phyloP scores from a whole-genome alignment of 202 grass and related monocot genomes.

The Brachypodium distachyon region DNA sequence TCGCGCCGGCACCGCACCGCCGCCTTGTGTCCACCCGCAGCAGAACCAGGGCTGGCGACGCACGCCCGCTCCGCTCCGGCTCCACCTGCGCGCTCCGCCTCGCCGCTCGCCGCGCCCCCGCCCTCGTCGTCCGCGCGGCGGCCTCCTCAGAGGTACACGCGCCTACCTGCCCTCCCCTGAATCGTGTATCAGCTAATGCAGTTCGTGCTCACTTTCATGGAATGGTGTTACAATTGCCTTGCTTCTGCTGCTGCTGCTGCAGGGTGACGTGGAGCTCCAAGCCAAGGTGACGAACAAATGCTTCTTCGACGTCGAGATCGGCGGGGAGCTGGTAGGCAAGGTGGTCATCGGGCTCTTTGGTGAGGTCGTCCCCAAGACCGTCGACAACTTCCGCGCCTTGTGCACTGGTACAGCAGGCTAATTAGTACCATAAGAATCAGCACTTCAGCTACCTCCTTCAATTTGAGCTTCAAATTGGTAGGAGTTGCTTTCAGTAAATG shows the following conservation, averaged over 20 bases:
- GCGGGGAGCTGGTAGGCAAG: slow-evolving; percentile 35
- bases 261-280: slow-evolving; percentile 37
- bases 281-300: slow-evolving; percentile 49
- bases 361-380: slow-evolving; percentile 45
- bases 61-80: neutral
- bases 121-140: slow-evolving; percentile 25
- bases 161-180: neutral
- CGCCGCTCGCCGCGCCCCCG: neutral
- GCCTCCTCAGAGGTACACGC: slow-evolving; percentile 13
- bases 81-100: slow-evolving; percentile 3
- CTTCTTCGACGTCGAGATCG: slow-evolving; percentile 60
- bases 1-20: neutral
- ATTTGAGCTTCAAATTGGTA: neutral
- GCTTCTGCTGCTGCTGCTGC: neutral
- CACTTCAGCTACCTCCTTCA: neutral
- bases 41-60: neutral
- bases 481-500: neutral
- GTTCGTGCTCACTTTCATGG: neutral
- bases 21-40: neutral
- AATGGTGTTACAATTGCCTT: neutral
- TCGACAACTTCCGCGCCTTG: slow-evolving; percentile 48
- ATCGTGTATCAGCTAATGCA: neutral
- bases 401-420: slow-evolving; percentile 42
- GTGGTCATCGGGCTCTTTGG: slow-evolving; percentile 60
- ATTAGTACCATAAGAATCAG: neutral